Base-by-base conservation (phyloP, 2,329 filamentous ascomycete genomes). In the Amylocarpus encephaloides region DNA sequence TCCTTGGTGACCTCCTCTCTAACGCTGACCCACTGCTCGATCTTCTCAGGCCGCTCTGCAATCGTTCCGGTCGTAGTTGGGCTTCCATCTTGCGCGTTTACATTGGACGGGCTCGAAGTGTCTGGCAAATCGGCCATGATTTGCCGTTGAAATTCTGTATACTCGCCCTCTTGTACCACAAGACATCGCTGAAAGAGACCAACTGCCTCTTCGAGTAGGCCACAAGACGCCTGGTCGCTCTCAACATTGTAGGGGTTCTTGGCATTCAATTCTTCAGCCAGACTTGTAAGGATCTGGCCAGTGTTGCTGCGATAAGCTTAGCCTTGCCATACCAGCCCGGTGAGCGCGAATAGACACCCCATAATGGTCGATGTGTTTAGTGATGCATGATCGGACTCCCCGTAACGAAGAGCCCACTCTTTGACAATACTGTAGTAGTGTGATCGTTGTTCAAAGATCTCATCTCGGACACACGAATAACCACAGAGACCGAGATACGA, bases 1-100 rank as follows among this genome's bases (percentile, higher is more conserved):
- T 75, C 73, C 22, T 79, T 75, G 1, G 82, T 85, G 22, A 86
- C 71, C 0, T 83, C 80, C 55, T 85, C 82, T 48, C 85, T 73
- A n/a, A 88, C 74, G 3, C 74, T 77, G 15, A 81, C 83, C 76
- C 81, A 86, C 59, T 83, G 76, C 52, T 82, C 81, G 34, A 77
- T 66, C 40, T 65, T 64, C 12, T 63, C 60, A n/a, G 29, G n/a
- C 10, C 22, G 48, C 16, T 34, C 13, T 39, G 32, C 7, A 6
- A 18, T 12, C 6, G 15, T n/a, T 12, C 15, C 32, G 29, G 11
- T 16, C 13, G 44, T 29, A 29, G 5, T 39, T 4, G n/a, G 16
- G 4, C 22, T 15, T 22, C 32, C 7, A 5, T 19, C 6, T 47
- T 39, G 22, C 16, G 7, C 13, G 30, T 50, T 19, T 10, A 7